A percentile compares a stretch with the other conserved stretches of the same genome.
Evolutionary conservation across 768 basidiomycete species (phyloP).

Genomic region (Phlebiopsis flavidoalba): DNA sequence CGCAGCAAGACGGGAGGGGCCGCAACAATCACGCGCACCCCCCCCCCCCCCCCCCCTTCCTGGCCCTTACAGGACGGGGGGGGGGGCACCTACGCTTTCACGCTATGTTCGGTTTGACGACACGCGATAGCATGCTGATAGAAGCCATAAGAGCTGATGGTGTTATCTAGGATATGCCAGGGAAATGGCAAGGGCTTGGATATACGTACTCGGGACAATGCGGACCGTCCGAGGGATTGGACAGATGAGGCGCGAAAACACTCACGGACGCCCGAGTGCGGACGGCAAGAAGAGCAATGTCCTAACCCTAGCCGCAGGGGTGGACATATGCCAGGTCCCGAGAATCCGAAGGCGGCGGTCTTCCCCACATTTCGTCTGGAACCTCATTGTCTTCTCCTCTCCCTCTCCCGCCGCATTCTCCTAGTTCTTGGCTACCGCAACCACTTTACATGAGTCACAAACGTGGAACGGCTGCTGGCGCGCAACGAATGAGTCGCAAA

Average conservation of each 20-base stretch:
- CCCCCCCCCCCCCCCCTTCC: no score
- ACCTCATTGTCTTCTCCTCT: neutral
- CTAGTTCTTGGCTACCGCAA: neutral
- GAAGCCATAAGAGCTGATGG: no score
- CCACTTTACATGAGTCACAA: conserved; percentile 9
- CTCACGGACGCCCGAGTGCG: neutral
- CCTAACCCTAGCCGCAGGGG: conserved; percentile 3
- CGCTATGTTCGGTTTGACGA: no score
- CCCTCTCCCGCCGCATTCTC: neutral
- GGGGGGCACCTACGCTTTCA: no score
- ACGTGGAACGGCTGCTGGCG: conserved; percentile 4
- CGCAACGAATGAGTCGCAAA: conserved; percentile 52
- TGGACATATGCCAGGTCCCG: neutral
- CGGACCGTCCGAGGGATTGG: neutral
- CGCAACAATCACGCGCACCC: no score
- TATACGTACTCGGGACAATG: neutral
- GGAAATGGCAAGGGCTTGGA: no score
- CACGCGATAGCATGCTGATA: no score
- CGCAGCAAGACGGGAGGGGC: no score
- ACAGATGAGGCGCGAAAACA: neutral
- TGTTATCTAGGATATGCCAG: no score
- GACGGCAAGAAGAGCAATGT: neutral
- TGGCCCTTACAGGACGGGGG: no score
- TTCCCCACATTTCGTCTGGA: neutral
- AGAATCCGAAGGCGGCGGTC: neutral